Base-by-base conservation (phyloP, 2,329 filamentous ascomycete species). In the Penicillium sp. region DNA sequence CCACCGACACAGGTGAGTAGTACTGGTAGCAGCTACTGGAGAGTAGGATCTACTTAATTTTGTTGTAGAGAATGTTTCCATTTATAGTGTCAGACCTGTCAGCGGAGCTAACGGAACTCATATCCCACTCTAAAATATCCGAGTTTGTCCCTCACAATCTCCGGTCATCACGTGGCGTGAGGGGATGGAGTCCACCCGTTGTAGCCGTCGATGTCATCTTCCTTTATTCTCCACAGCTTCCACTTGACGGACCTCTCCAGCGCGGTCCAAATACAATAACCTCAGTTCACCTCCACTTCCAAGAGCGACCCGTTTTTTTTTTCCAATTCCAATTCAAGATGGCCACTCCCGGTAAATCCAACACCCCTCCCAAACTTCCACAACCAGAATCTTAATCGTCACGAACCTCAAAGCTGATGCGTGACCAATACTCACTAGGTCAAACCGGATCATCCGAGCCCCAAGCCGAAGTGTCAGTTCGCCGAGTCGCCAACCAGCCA, bases 381-480 rank as follows among this genome's bases (percentile, higher is more conserved):
- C 11, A 3, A 7, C 29, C 29, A 25, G 25, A 35, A 39, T 26
- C 28, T 28, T 9, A 34, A 11, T 39, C 32, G 33, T 28, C 39
- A 36, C 44, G 9, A 18, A 18, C 3, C 3, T 27, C 28, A 28
- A 36, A 46, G 50, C 54, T 59, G 52, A 61, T 48, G 5, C 25
- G 29, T n/a, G 26, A 26, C 13, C 28, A 11, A 5, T 18, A 18
- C 18, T 18, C 18, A 18, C 18, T 18, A 18, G 18, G 18, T 51
- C 51, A 51, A 12, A 37, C 24, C 29, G 61, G 64, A 36, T 56
- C 50, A 39, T 51, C 62, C 34, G 53, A 57, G 26, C 64, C 60
- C 33, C 58, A 64, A 45, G 58, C 66, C 25, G 66, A 70, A 61
- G 68, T 66, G 68, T 71, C 48, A 57, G 66, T 65, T 29, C 18